phyloP scores from a whole-genome alignment of 345 rosid species.

The Euphorbia pulcherrima region DNA sequence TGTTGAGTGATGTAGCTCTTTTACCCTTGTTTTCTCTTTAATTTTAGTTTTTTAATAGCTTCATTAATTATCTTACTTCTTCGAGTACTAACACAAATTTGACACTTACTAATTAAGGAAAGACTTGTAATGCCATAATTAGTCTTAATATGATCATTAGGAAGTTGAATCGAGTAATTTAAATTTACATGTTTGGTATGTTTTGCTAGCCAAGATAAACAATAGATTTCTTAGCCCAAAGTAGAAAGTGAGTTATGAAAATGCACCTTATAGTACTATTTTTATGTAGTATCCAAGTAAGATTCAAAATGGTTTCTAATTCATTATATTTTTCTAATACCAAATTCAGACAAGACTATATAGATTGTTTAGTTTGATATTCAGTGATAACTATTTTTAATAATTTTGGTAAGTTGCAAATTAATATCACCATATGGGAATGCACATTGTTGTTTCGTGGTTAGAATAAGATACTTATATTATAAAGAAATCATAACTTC shows the following conservation, averaged over 20 bases:
- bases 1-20: conserved; percentile 2
- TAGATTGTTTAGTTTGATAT: background rate
- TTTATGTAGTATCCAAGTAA: background rate
- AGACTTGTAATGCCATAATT: conserved; percentile 1
- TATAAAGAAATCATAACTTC: too few species aligned
- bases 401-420: too few species aligned
- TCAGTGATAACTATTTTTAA: background rate
- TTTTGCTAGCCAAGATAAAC: background rate
- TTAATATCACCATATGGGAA: too few species aligned
- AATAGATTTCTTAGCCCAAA: background rate
- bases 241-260: conserved; percentile 1
- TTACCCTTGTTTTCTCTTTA: background rate
- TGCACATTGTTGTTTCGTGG: too few species aligned
- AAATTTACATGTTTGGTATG: background rate
- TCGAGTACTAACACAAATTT: background rate
- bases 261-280: background rate
- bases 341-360: background rate
- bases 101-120: background rate
- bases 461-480: too few species aligned
- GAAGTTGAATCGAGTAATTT: background rate
- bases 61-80: background rate
- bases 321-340: background rate
- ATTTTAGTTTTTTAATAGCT: background rate
- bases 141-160: background rate
- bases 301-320: background rate